Base-by-base conservation (phyloP, 2,329 filamentous ascomycete genomes). In the Pseudogymnoascus destructans region DNA sequence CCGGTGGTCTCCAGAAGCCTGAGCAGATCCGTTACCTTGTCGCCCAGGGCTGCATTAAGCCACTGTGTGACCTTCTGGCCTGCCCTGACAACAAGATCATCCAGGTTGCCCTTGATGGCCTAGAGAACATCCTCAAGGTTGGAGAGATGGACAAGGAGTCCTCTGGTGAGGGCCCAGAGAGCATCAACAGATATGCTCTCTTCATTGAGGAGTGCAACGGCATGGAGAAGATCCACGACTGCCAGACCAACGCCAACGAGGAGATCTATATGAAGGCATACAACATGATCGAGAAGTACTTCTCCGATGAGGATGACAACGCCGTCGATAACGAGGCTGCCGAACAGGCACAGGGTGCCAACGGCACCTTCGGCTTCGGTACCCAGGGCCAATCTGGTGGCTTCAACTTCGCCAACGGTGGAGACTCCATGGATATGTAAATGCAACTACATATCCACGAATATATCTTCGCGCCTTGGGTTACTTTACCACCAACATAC, bases 181-280 rank as follows among this genome's bases (percentile, higher is more conserved):
- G 84, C 56, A 89, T 98, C 76, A 98, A 98, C 83, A 86, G 89
- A 64, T 98, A 95, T 69, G 93, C 93, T 52, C 81, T 98, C 63
- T 97, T 95, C 75, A 98, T 98, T 65, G 93, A 98, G 75, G 93
- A 98, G 75, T 95, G 91, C 66, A 89, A 90, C 69, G 93, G 93
- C 65, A 98, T 98, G 93, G 93, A 97, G 79, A 97, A 97, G 85
- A 97, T 98, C 66, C 93, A 98, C 76, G 92, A 97, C 67, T 97
- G 93, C 82, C 93, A 98, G 79, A 96, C 95, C 78, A 98, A 98
- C 69, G 92, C 92, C 77, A 98, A 98, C 75, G 93, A 98, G 76
- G 93, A 98, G 76, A 98, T 98, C 67, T 98, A 98, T 80, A 97
- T 98, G 92, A 98, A 98, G 84, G 93, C 93, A 0, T 98, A 97